These are phyloP conservation scores for Inga laurina DNA, from an alignment of 306 rosid genomes.

Conservation along the genomic window DNA sequence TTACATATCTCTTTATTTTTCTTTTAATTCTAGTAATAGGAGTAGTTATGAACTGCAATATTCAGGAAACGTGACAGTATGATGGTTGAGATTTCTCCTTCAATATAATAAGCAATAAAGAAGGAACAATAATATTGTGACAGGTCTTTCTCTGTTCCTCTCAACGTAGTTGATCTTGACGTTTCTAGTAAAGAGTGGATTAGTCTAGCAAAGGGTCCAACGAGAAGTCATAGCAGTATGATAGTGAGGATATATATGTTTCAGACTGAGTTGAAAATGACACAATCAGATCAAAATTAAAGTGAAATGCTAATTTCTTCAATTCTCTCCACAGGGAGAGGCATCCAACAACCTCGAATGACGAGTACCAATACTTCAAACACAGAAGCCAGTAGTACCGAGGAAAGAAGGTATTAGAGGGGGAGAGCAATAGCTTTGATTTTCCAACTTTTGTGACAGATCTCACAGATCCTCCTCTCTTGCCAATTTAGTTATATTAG, in stretches of 20 bases:
- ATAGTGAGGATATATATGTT: not conserved
- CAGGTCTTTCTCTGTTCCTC: not conserved
- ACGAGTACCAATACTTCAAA: not conserved
- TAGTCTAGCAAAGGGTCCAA: not conserved
- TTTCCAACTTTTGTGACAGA: not conserved
- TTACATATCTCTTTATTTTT: not conserved
- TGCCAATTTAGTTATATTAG: not conserved
- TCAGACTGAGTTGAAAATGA: not conserved
- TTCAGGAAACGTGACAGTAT: not conserved
- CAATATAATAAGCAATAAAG: not conserved
- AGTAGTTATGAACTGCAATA: not conserved
- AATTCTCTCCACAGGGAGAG: not conserved
- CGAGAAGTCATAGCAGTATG: not conserved
- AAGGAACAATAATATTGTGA: not conserved
- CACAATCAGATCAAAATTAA: not conserved
- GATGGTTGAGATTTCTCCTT: not conserved
- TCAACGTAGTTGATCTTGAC: not conserved
- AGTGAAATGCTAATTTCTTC: not conserved
- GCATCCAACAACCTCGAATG: not conserved
- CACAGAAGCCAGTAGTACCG: not conserved
- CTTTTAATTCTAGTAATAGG: not conserved
- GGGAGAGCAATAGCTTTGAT: not conserved
- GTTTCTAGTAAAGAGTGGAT: not conserved
- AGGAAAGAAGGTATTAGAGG: not conserved
- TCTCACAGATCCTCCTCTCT: slow-evolving; percentile 16